Evolutionary conservation across 164 flowering plant species (phyloP).

Genomic region (Echeveria elegans): DNA sequence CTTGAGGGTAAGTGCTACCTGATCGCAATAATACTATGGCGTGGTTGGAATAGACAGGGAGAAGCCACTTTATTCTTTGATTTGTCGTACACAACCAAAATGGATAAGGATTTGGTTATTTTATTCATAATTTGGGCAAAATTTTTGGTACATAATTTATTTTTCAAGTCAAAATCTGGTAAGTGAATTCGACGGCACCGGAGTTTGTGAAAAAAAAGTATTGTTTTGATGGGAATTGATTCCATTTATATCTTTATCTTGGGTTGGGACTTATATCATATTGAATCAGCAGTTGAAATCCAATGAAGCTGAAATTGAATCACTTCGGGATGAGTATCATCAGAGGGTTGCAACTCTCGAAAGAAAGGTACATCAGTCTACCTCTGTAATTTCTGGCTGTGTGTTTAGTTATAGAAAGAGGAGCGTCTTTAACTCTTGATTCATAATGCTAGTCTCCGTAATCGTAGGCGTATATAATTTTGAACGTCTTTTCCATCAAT

Average conservation of each 20-base stretch:
- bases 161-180: not conserved
- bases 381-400: not conserved
- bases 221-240: not conserved
- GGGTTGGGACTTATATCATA: not conserved
- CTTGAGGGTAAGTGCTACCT: constrained; percentile 48
- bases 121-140: not conserved
- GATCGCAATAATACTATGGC: not conserved
- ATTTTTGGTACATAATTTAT: too few species aligned
- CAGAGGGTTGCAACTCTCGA: constrained; percentile 89
- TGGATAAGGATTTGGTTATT: not conserved
- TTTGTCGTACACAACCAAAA: not conserved
- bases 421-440: too few species aligned
- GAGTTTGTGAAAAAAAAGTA: not conserved
- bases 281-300: constrained; percentile 51
- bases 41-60: not conserved
- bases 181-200: not conserved
- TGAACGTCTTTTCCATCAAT: not conserved
- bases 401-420: not conserved
- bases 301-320: constrained; percentile 73
- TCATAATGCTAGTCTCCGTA: too few species aligned
- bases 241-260: not conserved
- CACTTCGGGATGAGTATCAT: constrained; percentile 92
- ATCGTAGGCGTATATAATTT: not conserved
- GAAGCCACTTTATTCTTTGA: not conserved
- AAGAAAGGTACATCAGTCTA: constrained; percentile 54